Evolutionary conservation across 2,329 filamentous ascomycete genomes (phyloP).

Genomic region (Paraconiothyrium brasiliense): DNA sequence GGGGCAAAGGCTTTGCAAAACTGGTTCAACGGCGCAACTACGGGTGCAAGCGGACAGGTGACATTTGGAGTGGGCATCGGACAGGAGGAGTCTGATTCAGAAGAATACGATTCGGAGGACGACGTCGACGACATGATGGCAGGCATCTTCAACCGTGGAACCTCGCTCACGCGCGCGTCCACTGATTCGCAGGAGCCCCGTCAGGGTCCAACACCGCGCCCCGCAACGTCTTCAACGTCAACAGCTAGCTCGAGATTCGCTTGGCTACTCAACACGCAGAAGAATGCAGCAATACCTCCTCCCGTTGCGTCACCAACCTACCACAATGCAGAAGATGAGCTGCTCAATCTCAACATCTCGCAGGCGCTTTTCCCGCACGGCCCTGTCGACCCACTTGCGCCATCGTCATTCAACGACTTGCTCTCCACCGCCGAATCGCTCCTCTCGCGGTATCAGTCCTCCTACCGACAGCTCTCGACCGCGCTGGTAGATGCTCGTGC

Average conservation of each 20-base stretch:
- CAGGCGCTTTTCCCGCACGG: slow-evolving; percentile 64
- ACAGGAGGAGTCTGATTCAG: slow-evolving; percentile 28
- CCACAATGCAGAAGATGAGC: slow-evolving; percentile 56
- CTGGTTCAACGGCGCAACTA: slow-evolving; percentile 65
- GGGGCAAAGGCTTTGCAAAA: slow-evolving; percentile 51
- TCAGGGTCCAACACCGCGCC: slow-evolving; percentile 29
- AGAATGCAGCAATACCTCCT: slow-evolving; percentile 41
- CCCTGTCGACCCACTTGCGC: slow-evolving; percentile 58
- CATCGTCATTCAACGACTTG: slow-evolving; percentile 66
- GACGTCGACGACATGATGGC: slow-evolving; percentile 43
- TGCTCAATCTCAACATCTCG: slow-evolving; percentile 64
- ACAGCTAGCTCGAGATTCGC: slow-evolving; percentile 45
- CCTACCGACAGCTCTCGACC: slow-evolving; percentile 59
- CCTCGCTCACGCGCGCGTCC: slow-evolving; percentile 36
- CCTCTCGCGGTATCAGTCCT: slow-evolving; percentile 63
- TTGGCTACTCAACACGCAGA: slow-evolving; percentile 49
- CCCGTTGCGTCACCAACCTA: slow-evolving; percentile 40
- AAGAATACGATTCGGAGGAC: slow-evolving; percentile 42
- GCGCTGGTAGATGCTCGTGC: slow-evolving; percentile 60
- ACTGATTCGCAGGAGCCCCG: slow-evolving; percentile 33
- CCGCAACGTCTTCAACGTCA: slow-evolving; percentile 33
- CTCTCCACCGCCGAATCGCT: slow-evolving; percentile 65
- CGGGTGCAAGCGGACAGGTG: slow-evolving; percentile 61
- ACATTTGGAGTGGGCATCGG: slow-evolving; percentile 50
- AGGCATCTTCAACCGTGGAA: slow-evolving; percentile 44